Evolutionary conservation across 2,329 filamentous ascomycete genomes (phyloP).

Genomic region (Salinomyces thailandicus): DNA sequence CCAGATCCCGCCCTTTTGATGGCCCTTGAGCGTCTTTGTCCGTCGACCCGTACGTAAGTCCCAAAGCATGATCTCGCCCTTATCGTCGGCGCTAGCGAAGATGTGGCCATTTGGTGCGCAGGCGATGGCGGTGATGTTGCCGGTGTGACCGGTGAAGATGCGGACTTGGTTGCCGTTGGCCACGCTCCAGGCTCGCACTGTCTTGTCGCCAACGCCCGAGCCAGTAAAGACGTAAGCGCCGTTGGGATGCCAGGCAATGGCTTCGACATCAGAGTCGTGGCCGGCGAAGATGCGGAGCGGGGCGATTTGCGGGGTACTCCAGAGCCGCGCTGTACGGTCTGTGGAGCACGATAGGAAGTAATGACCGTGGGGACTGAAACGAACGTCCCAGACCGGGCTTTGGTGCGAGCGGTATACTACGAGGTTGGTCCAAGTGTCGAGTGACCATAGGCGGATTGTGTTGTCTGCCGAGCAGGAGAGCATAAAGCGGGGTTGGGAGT

Average conservation of each 20-base stretch:
- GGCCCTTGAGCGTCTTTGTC: conserved; percentile 86
- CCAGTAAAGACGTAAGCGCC: conserved; percentile 88
- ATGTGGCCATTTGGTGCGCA: conserved; percentile 82
- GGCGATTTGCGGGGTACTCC: conserved; percentile 86
- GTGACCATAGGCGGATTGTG: conserved; percentile 81
- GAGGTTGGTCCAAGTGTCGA: conserved; percentile 84
- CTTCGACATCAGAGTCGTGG: conserved; percentile 87
- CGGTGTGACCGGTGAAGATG: conserved; percentile 83
- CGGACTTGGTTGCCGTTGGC: conserved; percentile 76
- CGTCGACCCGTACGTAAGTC: conserved; percentile 76
- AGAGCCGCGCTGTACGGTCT: conserved; percentile 82
- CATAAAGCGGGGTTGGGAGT: conserved; percentile 59
- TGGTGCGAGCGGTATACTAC: conserved; percentile 92
- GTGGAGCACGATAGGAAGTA: conserved; percentile 85
- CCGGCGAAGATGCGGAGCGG: conserved; percentile 81
- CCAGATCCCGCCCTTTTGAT: conserved; percentile 88
- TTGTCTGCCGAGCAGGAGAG: conserved; percentile 82
- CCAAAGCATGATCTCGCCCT: conserved; percentile 89
- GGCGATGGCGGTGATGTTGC: conserved; percentile 73
- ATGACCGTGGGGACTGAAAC: conserved; percentile 87
- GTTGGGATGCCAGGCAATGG: conserved; percentile 89
- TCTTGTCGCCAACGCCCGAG: conserved; percentile 66
- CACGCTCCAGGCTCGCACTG: conserved; percentile 96
- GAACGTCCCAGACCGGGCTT: conserved; percentile 75
- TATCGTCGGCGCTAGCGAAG: conserved; percentile 79